Evolutionary conservation across 208 protist species (phyloP), one percentile per base, ranked within the genome.

Genomic region (Trypanosoma cruzi): DNA sequence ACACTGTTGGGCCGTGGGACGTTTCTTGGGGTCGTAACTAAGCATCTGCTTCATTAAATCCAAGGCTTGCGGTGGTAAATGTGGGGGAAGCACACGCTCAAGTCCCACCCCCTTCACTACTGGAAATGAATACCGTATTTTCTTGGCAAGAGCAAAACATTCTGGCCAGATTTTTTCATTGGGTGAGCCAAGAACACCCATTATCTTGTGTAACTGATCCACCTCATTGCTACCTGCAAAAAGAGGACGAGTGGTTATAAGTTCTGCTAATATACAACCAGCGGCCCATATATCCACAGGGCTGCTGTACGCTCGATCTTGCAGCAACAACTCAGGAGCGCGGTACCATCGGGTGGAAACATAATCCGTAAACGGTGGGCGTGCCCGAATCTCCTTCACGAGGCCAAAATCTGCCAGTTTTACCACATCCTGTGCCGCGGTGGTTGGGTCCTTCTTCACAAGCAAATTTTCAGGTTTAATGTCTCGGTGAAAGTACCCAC

Each of bases 401-500:
- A 97, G 81, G 4, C 93, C 93, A 80, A 96, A 98, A 73, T 98
- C 96, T 1, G 95, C 97, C 1, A 99, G 75, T 81, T 99, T 99
- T 8, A 99, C 60, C 40, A 90, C 68, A 28, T 98, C 96, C 32
- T 81, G 56, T 34, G 60, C 18, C 20, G 62, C 34, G 20, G 71
- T 60, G 4, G 61, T 32, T 29, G 60, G 73, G 40, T 92, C 83
- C 22, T 70, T 66, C 26, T 62, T 73, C 24, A 92, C 34, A n/a
- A 99, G 88, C 14, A 99, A 80, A 80, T 99, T 99, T 81, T 99
- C 99, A 26, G 99, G 98, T 75, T 99, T 99, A 57, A 99, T 77
- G 67, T 99, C 98, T 18, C 97, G 79, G 65, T 99, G 97, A 80
- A 99, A 99, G 81, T 98, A 98, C 14, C 96, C 97, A 36, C 84